phyloP scores from a whole-genome alignment of 306 rosid genomes.

The Castanea sativa region DNA sequence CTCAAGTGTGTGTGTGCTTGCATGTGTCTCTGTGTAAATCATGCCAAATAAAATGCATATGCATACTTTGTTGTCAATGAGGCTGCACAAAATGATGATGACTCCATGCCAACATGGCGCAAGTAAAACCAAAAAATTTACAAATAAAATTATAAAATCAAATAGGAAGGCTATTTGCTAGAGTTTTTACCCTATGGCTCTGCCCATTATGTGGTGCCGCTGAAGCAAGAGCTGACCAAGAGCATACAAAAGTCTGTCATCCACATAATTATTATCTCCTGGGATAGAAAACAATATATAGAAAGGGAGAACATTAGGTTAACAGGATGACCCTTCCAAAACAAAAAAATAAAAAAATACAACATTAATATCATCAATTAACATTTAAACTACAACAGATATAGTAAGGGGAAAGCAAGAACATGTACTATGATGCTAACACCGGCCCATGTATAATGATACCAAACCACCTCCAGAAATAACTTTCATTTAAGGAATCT shows the following conservation, averaged over 20 bases:
- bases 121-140: not conserved
- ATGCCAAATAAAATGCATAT: not conserved
- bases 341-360: not conserved
- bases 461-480: not conserved
- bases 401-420: constrained; percentile 1
- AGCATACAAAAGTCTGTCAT: constrained; percentile 88
- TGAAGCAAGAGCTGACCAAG: constrained; percentile 90
- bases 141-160: not conserved
- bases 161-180: not conserved
- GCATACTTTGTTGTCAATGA: not conserved
- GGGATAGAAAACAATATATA: constrained; percentile 21
- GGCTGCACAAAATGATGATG: not conserved
- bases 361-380: not conserved
- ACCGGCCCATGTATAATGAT: not conserved
- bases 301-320: not conserved
- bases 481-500: not conserved
- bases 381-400: not conserved
- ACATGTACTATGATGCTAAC: not conserved
- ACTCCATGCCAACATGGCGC: not conserved
- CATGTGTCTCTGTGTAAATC: no score
- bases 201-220: constrained; percentile 91
- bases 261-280: constrained; percentile 90
- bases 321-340: not conserved
- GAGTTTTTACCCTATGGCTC: constrained; percentile 79
- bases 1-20: no score